Base-by-base conservation (phyloP, 139 green algal genomes). In the Yamagishiella unicocca region DNA sequence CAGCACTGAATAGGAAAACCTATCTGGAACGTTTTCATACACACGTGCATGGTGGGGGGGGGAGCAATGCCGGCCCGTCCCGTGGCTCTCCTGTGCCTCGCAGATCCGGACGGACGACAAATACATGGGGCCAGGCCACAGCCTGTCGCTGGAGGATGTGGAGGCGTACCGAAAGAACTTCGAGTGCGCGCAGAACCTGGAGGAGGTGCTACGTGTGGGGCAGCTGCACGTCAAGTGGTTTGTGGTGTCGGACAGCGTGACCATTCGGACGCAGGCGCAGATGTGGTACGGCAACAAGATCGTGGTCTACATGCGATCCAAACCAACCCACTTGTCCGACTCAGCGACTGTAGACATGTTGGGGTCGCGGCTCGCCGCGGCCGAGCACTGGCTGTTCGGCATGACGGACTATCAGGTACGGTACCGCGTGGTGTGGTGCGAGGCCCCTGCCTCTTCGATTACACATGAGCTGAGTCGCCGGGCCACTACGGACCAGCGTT, bases 371-470 rank as follows among this genome's bases (percentile, higher is more conserved):
- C 70, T 77, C 6, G 70, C 70, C 22, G 70, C 40, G 38, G 70
- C 70, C 40, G 70, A 77, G 40, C 70, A 77, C 40, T 77, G 70
- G 70, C 9, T 77, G 70, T 77, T 77, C 70, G 70, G 70, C 19
- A 77, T 77, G 70, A 77, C 40, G 2, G 70, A 77, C 40, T 77
- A 58, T 40, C 70, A 77, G 70, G 70, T 77, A 24, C 10, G 33
- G 64, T 40, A n/a, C n/a, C 17, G 58, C n/a, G 22, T 9, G 58
- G 58, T 67, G 58, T 6, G 6, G 58, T 67, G 22, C 50, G 50
- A 25, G 50, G 12, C 50, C 50, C 50, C 17, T 17, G 12, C 50
- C 50, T 58, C 50, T 17, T 58, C 12, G 50, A 58, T 12, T 17
- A 58, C 12, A 58, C 55, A 66, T n/a, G n/a, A n/a, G n/a, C n/a